Evolutionary conservation across 1,139 yeast genomes (phyloP).

Genomic region (Spencermartinsiella ligniputridi): DNA sequence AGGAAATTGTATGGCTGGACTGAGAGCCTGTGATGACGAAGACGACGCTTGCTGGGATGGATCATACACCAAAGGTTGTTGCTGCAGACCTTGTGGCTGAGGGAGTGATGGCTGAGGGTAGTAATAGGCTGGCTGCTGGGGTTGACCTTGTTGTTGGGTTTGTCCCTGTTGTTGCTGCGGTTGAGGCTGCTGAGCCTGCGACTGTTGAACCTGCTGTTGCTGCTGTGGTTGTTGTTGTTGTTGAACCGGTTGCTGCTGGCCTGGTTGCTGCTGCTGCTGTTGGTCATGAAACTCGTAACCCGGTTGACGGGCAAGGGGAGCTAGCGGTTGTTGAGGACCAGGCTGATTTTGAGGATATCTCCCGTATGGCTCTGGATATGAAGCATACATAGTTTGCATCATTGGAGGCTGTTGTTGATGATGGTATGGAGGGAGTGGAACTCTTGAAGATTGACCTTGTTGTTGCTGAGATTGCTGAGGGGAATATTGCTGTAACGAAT

Average conservation of each 20-base stretch:
- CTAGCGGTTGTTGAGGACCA: neutral
- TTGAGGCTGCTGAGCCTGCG: neutral
- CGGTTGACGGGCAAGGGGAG: neutral
- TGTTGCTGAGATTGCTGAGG: neutral
- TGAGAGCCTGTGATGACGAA: neutral
- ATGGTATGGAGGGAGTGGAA: neutral
- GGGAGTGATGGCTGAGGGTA: neutral
- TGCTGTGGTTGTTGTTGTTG: neutral
- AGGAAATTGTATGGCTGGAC: constrained; percentile 30
- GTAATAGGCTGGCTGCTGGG: neutral
- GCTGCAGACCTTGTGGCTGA: neutral
- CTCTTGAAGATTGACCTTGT: neutral
- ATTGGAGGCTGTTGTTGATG: neutral
- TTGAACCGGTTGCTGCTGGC: neutral
- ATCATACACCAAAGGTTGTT: constrained; percentile 2
- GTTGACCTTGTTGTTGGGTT: neutral
- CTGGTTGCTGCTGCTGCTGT: neutral
- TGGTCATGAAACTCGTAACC: neutral
- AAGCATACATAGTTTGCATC: constrained; percentile 1
- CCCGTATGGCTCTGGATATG: neutral
- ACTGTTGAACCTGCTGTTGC: neutral
- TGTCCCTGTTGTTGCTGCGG: neutral
- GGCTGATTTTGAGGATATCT: constrained; percentile 1
- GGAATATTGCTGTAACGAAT: neutral
- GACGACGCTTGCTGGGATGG: constrained; percentile 5